Evolutionary conservation across 2,329 filamentous ascomycete species (phyloP), one percentile per base, ranked within the genome.

Genomic region (Chaetoscypha palmicola): DNA sequence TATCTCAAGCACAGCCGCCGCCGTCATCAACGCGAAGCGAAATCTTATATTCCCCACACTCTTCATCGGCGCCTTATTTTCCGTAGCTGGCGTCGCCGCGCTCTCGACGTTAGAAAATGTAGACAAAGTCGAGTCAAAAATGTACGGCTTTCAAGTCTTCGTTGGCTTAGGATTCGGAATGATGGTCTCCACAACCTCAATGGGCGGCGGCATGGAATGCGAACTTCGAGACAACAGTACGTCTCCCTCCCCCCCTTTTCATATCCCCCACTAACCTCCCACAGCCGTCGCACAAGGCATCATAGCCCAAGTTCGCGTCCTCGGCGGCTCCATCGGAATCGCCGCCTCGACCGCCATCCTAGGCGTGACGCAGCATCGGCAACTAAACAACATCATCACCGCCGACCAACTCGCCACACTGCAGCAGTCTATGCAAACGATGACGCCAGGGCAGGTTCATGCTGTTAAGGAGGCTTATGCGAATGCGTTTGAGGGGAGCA

Each of bases 301-400:
- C 8, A 38, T 80, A 8, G 74, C 77, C 1, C 77, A 82, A 58
- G 70, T 73, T 1, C 70, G 78, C 11, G 73, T 81, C 0, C 62
- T 81, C 2, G 78, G 78, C 1, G 77, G 78, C 2, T 73, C 73
- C 28, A 66, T 81, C 21, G 78, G 77, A 1, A 66, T 81, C 33
- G 72, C 76, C 7, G 23, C 24, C 16, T 20, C 16, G 1, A 22
- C 21, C 8, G 34, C 26, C n/a, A 11, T 43, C 19, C 33, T 43
- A 16, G 34, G 34, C 17, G 16, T 14, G 16, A 31, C 20, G 12
- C 14, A 26, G 2, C 17, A 22, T 11, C 22, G 24, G 5, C n/a
- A 16, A 4, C 41, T 43, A 4, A 11, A 4, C 10, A 23, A 7
- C 14, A 24, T 38, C 23, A 9, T 43, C 4, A 19, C 41, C n/a